A percentile compares a stretch with the other conserved stretches of the same genome.
phyloP scores from a whole-genome alignment of 148 eudicot species.

The Rhododendron simsii region DNA sequence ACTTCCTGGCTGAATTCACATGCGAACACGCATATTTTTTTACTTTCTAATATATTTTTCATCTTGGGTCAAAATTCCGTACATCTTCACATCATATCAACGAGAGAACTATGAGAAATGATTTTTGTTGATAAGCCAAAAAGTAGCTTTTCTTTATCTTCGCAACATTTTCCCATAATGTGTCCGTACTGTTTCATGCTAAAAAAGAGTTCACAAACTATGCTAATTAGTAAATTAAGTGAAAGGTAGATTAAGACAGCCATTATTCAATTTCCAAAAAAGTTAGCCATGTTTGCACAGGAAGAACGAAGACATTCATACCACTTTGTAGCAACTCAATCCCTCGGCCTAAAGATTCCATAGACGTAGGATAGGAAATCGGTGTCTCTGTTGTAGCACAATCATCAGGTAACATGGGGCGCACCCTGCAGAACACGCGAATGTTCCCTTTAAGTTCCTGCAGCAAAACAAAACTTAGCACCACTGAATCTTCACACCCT shows the following conservation, averaged over 20 bases:
- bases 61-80: not conserved
- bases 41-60: not conserved
- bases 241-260: not conserved
- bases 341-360: constrained; percentile 54
- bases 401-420: constrained; percentile 72
- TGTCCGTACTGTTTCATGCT: not conserved
- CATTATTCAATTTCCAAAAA: not conserved
- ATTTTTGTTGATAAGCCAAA: not conserved
- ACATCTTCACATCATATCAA: not conserved
- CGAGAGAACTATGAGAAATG: not conserved
- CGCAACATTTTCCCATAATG: not conserved
- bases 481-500: not conserved
- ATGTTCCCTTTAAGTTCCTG: constrained; percentile 84
- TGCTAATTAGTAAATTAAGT: not conserved
- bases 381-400: constrained; percentile 38
- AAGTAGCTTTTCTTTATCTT: not conserved
- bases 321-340: constrained; percentile 62
- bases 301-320: constrained; percentile 15
- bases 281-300: not conserved
- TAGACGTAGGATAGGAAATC: constrained; percentile 52
- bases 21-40: too few relatives aligned
- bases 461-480: constrained; percentile 15
- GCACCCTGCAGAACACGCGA: constrained; percentile 78
- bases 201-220: not conserved
- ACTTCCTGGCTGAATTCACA: not conserved